phyloP scores from a whole-genome alignment of 257 asterid species.

The Nicotiana attenuata region DNA sequence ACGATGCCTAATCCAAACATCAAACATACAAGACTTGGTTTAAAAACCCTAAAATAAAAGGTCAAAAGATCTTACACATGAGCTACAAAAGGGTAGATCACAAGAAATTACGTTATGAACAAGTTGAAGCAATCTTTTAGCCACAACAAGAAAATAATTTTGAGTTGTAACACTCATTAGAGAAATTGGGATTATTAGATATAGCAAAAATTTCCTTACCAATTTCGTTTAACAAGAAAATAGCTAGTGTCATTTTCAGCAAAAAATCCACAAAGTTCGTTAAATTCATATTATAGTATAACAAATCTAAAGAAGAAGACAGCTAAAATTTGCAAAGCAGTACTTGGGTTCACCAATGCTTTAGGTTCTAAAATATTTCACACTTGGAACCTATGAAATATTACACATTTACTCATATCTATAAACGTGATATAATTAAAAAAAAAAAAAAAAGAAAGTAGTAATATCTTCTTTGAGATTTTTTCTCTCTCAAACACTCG shows the following conservation, averaged over 20 bases:
- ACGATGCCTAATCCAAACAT: not conserved
- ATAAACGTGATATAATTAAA: not conserved
- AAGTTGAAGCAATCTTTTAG: not conserved
- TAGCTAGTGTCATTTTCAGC: not conserved
- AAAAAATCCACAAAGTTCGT: not conserved
- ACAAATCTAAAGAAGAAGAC: not conserved
- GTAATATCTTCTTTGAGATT: too few species aligned
- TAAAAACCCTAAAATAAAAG: not conserved
- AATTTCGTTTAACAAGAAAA: too few species aligned
- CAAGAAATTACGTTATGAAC: not conserved
- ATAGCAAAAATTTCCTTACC: not conserved
- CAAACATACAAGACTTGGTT: not conserved
- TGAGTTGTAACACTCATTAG: not conserved
- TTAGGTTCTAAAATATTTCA: conserved; percentile 7
- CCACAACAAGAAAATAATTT: not conserved
- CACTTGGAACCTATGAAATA: not conserved
- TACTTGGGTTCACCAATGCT: not conserved
- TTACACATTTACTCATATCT: conserved; percentile 3
- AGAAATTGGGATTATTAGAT: not conserved
- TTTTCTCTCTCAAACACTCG: not conserved
- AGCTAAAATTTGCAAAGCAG: not conserved
- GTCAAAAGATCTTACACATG: not conserved
- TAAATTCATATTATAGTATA: not conserved
- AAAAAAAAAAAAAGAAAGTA: not conserved
- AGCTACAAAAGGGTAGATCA: not conserved